Conservation (phyloP, 2,329 filamentous ascomycete species). For the Sporothrix inflata region DNA sequence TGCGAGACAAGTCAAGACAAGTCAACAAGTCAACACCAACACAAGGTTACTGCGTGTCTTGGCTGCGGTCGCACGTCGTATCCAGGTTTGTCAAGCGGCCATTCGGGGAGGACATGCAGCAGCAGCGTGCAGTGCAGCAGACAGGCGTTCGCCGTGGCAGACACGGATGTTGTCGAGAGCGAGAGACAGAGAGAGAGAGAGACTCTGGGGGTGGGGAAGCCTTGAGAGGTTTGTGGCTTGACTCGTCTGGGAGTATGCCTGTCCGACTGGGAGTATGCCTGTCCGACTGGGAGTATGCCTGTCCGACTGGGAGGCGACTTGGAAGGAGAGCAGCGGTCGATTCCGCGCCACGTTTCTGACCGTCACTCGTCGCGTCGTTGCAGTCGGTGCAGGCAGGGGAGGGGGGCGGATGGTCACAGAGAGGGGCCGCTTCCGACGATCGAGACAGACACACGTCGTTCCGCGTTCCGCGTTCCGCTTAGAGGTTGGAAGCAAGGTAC, state of each 20-base stretch:
- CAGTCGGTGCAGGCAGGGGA: neutral
- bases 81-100: slow-evolving; percentile 14
- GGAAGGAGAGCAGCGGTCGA: neutral
- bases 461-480: neutral
- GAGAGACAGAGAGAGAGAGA: neutral
- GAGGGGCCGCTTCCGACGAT: slow-evolving; percentile 12
- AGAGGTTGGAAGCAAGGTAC: slow-evolving; percentile 5
- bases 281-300: neutral
- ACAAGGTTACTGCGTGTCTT: slow-evolving; percentile 25
- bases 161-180: neutral
- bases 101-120: slow-evolving; percentile 19
- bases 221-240: slow-evolving; percentile 13
- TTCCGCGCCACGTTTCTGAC: slow-evolving; percentile 17
- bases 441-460: neutral
- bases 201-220: neutral
- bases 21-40: slow-evolving; percentile 2
- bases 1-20: neutral
- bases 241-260: slow-evolving; percentile 2
- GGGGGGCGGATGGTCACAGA: neutral
- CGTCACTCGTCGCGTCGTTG: neutral
- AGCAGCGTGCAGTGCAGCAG: slow-evolving; percentile 6
- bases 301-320: neutral
- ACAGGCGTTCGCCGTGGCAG: slow-evolving; percentile 9
- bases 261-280: neutral
- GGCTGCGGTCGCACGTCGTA: slow-evolving; percentile 21